Base-by-base conservation (phyloP, 164 flowering plant genomes). In the Akebia trifoliata region DNA sequence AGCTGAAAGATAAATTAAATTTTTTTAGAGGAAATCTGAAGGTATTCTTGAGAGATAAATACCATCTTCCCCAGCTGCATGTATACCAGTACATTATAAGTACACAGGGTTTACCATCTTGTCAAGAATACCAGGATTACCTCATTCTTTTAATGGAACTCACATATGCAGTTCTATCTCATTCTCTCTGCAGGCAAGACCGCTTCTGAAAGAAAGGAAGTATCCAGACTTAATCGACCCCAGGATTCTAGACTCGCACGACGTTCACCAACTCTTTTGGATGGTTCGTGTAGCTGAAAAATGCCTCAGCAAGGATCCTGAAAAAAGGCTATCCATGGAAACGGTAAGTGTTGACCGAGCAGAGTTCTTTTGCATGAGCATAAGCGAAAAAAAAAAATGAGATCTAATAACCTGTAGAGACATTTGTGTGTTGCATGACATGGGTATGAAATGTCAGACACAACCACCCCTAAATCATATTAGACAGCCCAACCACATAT, bases 231-330 rank as follows among this genome's bases (percentile, higher is more conserved):
- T 86, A 35, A 74, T 84, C 2, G 94, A 86, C 43, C 57, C 55
- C 6, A 78, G 77, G 61, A 79, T 82, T 26, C 4, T 60, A 4
- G 84, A 84, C 29, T 71, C 75, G 9, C 77, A 78, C 62, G 90
- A 86, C 69, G 69, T 84, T 42, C 81, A 72, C 61, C 90, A 86
- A 56, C 82, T 86, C 25, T 77, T 74, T 60, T 74, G 82, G 80
- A 82, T 84, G 90, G 94, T 86, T 49, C 71, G 58, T 17, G 69
- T 82, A 4, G 78, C 81, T 26, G 83, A 78, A 56, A 73, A 69
- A 59, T 86, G 94, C 62, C 76, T 86, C 25, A 60, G 66, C 53
- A 74, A 60, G 62, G 84, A 83, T 65, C 86, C 90, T 47, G 52
- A 67, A 1, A 64, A 71, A 65, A 74, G 94, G 66, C 37, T 61